Evolutionary conservation across 495 filamentous ascomycete species (phyloP).

Genomic region (Talaromyces nanjingensis): DNA sequence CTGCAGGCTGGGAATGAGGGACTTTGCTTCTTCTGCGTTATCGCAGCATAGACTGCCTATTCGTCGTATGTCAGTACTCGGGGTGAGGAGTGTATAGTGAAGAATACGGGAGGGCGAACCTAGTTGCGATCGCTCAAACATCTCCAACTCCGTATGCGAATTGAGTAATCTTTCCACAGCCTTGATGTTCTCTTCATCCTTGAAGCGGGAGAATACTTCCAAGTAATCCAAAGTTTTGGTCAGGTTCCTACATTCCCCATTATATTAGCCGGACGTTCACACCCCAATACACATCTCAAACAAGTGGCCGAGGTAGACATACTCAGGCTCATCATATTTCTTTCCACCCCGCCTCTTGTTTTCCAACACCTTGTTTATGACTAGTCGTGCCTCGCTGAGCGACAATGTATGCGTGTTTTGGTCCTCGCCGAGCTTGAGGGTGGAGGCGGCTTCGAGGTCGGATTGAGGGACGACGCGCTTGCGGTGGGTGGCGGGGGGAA

Average conservation of each 20-base stretch:
- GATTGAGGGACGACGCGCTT: constrained; percentile 64
- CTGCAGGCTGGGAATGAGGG: constrained; percentile 81
- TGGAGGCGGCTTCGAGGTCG: constrained; percentile 79
- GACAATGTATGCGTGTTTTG: constrained; percentile 80
- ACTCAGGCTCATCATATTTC: constrained; percentile 48
- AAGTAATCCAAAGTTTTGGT: constrained; percentile 85
- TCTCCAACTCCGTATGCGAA: constrained; percentile 68
- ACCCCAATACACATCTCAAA: not conserved
- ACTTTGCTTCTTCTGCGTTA: constrained; percentile 90
- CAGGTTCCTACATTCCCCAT: constrained; percentile 41
- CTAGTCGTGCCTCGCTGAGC: constrained; percentile 81
- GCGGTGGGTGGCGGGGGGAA: constrained; percentile 56
- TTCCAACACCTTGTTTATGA: constrained; percentile 79
- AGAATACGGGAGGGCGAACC: constrained; percentile 44
- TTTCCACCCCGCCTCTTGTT: constrained; percentile 44
- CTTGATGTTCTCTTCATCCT: constrained; percentile 87
- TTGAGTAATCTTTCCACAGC: constrained; percentile 79
- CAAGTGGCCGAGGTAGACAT: not conserved
- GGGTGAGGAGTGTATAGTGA: constrained; percentile 1
- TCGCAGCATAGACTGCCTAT: constrained; percentile 87
- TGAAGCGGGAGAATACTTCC: constrained; percentile 89
- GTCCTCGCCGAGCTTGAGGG: constrained; percentile 87
- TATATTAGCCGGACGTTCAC: not conserved
- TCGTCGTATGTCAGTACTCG: constrained; percentile 10
- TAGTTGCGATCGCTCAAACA: constrained; percentile 89